A percentile compares a stretch with the other conserved stretches of the same genome.
Conservation (phyloP, 2,329 filamentous ascomycete species). For the Rhynchosporium graminicola region DNA sequence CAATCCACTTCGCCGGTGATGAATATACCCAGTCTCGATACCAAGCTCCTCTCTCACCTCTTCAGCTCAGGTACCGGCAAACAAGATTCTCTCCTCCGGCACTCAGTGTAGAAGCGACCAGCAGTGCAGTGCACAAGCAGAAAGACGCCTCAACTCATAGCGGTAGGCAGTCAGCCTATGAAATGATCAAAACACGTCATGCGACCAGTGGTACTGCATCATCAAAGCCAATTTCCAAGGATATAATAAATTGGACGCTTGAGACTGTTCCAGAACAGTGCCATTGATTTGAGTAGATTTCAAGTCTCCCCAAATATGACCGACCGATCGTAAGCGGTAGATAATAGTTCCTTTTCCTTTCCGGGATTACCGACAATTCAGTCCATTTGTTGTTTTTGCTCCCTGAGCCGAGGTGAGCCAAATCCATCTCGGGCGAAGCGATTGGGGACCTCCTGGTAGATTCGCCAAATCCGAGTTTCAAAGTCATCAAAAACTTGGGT, state of each 20-base stretch:
- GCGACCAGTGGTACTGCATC: not conserved
- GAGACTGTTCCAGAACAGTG: slow-evolving; percentile 3
- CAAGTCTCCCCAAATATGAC: not conserved
- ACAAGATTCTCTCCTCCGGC: not conserved
- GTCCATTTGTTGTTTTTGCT: not conserved
- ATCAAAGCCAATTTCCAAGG: not conserved
- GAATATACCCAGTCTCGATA: not conserved
- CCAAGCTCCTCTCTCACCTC: not conserved
- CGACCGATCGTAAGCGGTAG: not conserved
- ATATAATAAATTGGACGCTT: not conserved
- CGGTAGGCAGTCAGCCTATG: not conserved
- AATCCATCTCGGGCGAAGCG: too few species aligned
- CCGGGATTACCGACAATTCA: not conserved
- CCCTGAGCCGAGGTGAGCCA: not conserved
- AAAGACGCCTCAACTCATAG: not conserved
- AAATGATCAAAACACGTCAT: slow-evolving; percentile 13
- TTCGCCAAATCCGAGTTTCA: too few species aligned
- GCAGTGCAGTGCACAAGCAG: not conserved
- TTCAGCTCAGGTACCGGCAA: slow-evolving; percentile 4
- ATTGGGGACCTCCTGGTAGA: too few species aligned
- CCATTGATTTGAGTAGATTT: not conserved
- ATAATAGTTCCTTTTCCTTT: not conserved
- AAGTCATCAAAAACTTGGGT: too few species aligned
- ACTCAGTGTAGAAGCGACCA: not conserved
- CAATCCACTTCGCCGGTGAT: too few species aligned